Evolutionary conservation across 441 rosid genomes (phyloP).

Genomic region (Kokia cookei): DNA sequence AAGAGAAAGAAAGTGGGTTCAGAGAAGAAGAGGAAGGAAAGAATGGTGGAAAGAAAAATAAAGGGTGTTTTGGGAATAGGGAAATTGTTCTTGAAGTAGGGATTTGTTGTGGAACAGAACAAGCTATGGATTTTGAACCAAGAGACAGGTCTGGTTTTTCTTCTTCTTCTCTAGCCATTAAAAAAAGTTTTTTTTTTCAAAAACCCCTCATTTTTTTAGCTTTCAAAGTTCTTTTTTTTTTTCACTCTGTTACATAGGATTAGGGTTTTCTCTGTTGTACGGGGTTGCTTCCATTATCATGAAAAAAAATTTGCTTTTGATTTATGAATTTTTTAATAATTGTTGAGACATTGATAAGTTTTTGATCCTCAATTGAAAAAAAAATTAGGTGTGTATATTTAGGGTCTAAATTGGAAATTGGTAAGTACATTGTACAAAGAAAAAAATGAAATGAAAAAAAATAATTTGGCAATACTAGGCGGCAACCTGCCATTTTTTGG

Average conservation of each 20-base stretch:
- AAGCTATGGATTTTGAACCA: constrained; percentile 31
- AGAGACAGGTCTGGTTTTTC: constrained; percentile 35
- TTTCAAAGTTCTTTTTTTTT: background rate
- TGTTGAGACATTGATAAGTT: background rate
- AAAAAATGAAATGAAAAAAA: background rate
- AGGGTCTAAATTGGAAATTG: background rate
- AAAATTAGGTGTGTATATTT: background rate
- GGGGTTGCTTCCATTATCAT: too few relatives aligned
- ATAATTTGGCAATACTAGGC: background rate
- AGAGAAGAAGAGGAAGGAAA: background rate
- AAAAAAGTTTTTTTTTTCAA: background rate
- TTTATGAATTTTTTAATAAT: background rate
- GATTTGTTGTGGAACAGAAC: constrained; percentile 21
- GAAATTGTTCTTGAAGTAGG: background rate
- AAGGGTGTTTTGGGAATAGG: constrained; percentile 8
- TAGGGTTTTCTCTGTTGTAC: background rate
- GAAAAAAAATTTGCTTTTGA: background rate
- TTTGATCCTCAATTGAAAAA: background rate
- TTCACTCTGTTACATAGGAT: too few relatives aligned
- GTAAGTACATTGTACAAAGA: background rate
- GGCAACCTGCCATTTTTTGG: constrained; percentile 19
- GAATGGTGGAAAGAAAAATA: constrained; percentile 3
- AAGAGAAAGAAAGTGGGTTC: background rate
- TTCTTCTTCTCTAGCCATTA: background rate
- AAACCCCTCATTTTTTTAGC: background rate